phyloP scores from a whole-genome alignment of 2,329 filamentous ascomycete genomes.

The Penicillium sp. region DNA sequence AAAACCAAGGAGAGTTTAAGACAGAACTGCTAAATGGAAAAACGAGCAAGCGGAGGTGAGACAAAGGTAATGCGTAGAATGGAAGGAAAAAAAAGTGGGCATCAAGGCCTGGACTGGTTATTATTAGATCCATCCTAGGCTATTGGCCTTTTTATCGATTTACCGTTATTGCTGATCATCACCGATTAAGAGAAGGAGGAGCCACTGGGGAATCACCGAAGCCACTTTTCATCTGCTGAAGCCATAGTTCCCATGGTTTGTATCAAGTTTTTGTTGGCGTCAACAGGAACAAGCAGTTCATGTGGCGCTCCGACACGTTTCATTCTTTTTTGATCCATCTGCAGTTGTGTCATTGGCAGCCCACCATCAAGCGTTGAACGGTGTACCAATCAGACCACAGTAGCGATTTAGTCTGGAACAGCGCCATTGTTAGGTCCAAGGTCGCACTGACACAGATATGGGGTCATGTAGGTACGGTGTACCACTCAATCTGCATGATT shows the following conservation, averaged over 20 bases:
- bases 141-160: not conserved
- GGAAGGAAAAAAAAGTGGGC: conserved; percentile 23
- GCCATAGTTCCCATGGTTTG: not conserved
- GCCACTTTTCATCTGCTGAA: conserved; percentile 1
- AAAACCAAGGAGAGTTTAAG: conserved; percentile 5
- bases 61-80: conserved; percentile 16
- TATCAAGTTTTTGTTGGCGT: not conserved
- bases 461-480: conserved; percentile 1
- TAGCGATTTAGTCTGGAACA: conserved; percentile 15
- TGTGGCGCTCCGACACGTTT: conserved; percentile 14
- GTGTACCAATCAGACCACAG: conserved; percentile 11
- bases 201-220: not conserved
- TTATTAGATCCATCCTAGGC: conserved; percentile 16
- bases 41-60: conserved; percentile 16
- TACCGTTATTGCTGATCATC: conserved; percentile 12
- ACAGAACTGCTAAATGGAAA: conserved; percentile 7
- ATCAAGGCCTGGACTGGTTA: conserved; percentile 16
- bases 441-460: conserved; percentile 7
- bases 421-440: conserved; percentile 3
- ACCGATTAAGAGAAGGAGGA: not conserved
- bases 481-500: not conserved
- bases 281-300: conserved; percentile 1
- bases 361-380: not conserved
- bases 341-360: conserved; percentile 15
- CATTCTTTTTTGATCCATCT: conserved; percentile 7